Percentiles rank a stretch among this genome's conserved stretches.
Evolutionary conservation across 768 basidiomycete genomes (phyloP).

Genomic region (Pleurotus cornucopiae): DNA sequence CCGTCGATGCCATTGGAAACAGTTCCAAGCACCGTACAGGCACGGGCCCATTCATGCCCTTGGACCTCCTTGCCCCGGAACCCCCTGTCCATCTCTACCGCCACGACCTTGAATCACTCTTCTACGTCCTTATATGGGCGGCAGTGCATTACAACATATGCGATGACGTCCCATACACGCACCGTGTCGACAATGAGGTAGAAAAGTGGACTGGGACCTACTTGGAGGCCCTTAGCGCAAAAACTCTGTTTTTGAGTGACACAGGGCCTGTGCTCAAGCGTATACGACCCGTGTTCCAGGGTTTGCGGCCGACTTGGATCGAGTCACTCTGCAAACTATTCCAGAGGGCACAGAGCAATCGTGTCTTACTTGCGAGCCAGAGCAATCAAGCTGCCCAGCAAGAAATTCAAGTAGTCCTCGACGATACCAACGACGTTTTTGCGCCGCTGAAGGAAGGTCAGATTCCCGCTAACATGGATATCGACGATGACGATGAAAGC

Average conservation of each 20-base stretch:
- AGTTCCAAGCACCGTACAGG: constrained; percentile 18
- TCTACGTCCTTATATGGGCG: constrained; percentile 21
- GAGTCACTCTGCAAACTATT: not conserved
- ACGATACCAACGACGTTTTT: too few relatives aligned
- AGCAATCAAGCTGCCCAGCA: too few relatives aligned
- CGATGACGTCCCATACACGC: not conserved
- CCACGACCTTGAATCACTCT: constrained; percentile 23
- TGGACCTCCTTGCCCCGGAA: constrained; percentile 16
- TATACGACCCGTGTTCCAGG: not conserved
- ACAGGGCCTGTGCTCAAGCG: not conserved
- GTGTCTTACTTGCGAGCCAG: not conserved
- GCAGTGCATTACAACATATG: constrained; percentile 17
- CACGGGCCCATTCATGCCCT: constrained; percentile 24
- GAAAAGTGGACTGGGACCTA: not conserved
- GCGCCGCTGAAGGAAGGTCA: too few relatives aligned
- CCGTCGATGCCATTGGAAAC: constrained; percentile 6
- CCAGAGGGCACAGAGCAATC: not conserved
- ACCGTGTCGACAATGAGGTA: not conserved
- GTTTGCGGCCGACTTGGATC: not conserved
- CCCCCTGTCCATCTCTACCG: constrained; percentile 19
- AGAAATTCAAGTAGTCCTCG: too few relatives aligned
- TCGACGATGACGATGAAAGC: too few relatives aligned
- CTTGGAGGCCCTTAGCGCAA: not conserved
- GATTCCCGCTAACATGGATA: too few relatives aligned
- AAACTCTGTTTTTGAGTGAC: not conserved